A percentile compares a stretch with the other conserved stretches of the same genome.
These are phyloP conservation scores for Neopestalotiopsis sp. DNA, from an alignment of 2,329 filamentous ascomycete genomes.

Conservation along the genomic window DNA sequence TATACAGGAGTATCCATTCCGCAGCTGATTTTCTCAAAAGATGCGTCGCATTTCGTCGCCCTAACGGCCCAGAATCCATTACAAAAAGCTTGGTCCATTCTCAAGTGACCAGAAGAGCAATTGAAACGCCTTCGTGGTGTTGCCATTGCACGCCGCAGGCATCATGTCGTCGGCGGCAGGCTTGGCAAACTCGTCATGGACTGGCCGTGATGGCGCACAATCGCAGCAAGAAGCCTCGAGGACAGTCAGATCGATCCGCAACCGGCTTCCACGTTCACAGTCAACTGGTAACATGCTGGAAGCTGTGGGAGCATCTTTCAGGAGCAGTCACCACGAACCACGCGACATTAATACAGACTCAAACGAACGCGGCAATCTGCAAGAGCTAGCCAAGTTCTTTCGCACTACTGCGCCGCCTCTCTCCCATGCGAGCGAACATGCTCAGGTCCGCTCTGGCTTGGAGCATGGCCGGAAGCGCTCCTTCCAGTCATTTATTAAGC, in stretches of 20 bases:
- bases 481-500: slow-evolving; percentile 25
- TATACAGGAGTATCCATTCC: background rate
- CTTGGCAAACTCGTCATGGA: background rate
- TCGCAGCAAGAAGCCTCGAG: slow-evolving; percentile 8
- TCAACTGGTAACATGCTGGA: slow-evolving; percentile 35
- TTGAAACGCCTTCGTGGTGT: background rate
- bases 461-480: slow-evolving; percentile 25
- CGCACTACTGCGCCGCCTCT: slow-evolving; percentile 30
- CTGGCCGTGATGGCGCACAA: slow-evolving; percentile 1
- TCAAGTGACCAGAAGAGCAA: background rate
- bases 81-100: background rate
- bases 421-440: slow-evolving; percentile 25
- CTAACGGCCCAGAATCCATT: background rate
- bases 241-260: slow-evolving; percentile 19
- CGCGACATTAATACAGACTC: slow-evolving; percentile 25
- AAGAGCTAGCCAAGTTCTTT: slow-evolving; percentile 29
- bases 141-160: background rate
- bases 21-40: background rate
- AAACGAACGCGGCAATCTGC: slow-evolving; percentile 22
- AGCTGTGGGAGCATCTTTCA: slow-evolving; percentile 13
- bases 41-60: slow-evolving; percentile 4
- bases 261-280: slow-evolving; percentile 31
- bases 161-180: slow-evolving; percentile 5
- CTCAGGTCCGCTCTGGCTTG: background rate
- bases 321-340: slow-evolving; percentile 19